Base-by-base conservation (phyloP, 2,329 filamentous ascomycete species). In the Aspergillus vadensis region DNA sequence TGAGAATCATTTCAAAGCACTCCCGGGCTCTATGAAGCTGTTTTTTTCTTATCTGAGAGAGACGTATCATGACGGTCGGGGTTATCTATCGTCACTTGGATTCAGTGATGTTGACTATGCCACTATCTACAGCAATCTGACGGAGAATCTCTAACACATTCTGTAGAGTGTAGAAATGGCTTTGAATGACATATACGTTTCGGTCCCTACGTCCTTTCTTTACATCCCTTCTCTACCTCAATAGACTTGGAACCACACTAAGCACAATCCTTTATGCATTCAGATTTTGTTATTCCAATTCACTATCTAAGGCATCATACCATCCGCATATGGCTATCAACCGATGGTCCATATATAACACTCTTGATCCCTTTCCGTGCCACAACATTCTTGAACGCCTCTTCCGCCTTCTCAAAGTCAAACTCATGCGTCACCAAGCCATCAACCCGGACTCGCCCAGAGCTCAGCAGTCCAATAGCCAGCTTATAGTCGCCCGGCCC, bases 381-480 rank as follows among this genome's bases (percentile, higher is more conserved):
- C 80, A 91, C 91, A 19, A 95, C 91, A 79, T 92, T 89, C 70
- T 88, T 82, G 72, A 97, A 96, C 0, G 92, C 93, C 69, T 89
- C 82, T 78, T 95, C 91, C 0, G 92, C 93, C 64, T 92, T 82
- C 7, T 27, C 7, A 72, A 97, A 97, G 39, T 83, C 80, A 48
- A 96, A 91, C 39, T 87, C 86, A 36, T 84, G 83, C 10, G 88
- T 91, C 61, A 97, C 86, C 52, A 97, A 82, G 73, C 85, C 86
- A 84, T 93, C 93, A 17, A 87, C 80, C 44, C 77, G 80, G 21
- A 97, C 88, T 87, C 55, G 78, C 80, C 14, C 83, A 82, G 2
- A 96, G 84, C 63, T 56, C 41, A 70, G 41, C 48, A 97, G 82
- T 63, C 91, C 86, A 38, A 97, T 82, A 3, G 91, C 91, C 5